Conservation (phyloP, 768 basidiomycete genomes). For the Aureoboletus auriporus region DNA sequence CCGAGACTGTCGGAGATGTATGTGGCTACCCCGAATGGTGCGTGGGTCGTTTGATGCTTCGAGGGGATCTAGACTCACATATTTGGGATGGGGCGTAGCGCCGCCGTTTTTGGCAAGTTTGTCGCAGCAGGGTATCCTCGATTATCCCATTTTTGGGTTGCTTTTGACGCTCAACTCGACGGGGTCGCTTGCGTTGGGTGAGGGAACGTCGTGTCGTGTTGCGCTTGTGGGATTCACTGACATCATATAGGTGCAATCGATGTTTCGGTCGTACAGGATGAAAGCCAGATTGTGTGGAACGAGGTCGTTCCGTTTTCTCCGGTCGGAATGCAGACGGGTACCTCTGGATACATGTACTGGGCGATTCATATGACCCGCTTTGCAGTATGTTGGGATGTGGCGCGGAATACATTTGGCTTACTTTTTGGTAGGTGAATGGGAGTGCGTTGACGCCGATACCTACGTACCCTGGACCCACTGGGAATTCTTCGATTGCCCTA, state of each 20-base stretch:
- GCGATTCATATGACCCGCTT: constrained; percentile 56
- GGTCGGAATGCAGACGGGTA: constrained; percentile 48
- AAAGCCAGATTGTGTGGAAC: constrained; percentile 65
- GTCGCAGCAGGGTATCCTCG: constrained; percentile 57
- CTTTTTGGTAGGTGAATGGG: constrained; percentile 48
- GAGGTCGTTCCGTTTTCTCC: constrained; percentile 73
- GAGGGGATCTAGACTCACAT: neutral
- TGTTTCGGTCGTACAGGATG: constrained; percentile 58
- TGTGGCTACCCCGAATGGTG: constrained; percentile 44
- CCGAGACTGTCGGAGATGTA: constrained; percentile 64
- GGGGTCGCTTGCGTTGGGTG: constrained; percentile 66
- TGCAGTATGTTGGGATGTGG: constrained; percentile 35
- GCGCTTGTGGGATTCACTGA: neutral
- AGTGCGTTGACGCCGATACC: constrained; percentile 50
- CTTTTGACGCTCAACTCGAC: constrained; percentile 54
- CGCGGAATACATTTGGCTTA: neutral
- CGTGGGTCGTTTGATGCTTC: constrained; percentile 14
- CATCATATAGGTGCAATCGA: constrained; percentile 69
- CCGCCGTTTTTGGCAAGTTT: constrained; percentile 65
- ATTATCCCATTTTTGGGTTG: constrained; percentile 76
- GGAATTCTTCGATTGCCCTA: constrained; percentile 59
- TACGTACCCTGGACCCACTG: constrained; percentile 56
- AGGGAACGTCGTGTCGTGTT: neutral
- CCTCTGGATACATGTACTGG: constrained; percentile 76
- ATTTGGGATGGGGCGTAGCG: constrained; percentile 35